Percentiles rank a stretch among this genome's conserved stretches.
Evolutionary conservation across 768 basidiomycete genomes (phyloP).

Genomic region (Coprinopsis strossmayeri): DNA sequence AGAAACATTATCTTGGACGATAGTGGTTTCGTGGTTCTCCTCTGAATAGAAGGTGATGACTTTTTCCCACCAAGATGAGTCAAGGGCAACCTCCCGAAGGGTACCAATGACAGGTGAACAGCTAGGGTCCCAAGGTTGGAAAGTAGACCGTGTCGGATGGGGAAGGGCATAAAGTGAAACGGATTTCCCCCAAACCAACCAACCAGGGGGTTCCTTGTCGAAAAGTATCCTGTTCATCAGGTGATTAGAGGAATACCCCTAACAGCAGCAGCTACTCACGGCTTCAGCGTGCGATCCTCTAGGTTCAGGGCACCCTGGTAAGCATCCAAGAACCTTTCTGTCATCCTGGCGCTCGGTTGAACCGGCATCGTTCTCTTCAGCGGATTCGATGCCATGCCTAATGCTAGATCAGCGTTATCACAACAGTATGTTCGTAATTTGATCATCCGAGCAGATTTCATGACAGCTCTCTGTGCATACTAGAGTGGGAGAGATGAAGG

Average conservation of each 20-base stretch:
- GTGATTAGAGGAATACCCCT: neutral
- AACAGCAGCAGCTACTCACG: conserved; percentile 33
- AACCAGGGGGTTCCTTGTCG: conserved; percentile 57
- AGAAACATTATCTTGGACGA: conserved; percentile 65
- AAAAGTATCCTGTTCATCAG: conserved; percentile 36
- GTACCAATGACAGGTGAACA: conserved; percentile 45
- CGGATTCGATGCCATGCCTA: conserved; percentile 62
- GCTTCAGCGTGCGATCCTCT: conserved; percentile 24
- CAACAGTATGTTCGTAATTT: conserved; percentile 72
- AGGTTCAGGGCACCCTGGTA: conserved; percentile 48
- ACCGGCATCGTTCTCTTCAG: conserved; percentile 47
- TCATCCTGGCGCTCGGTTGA: conserved; percentile 44
- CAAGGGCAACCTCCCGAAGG: conserved; percentile 40
- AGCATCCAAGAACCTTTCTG: conserved; percentile 45
- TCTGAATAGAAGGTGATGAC: conserved; percentile 66
- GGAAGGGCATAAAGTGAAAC: conserved; percentile 43
- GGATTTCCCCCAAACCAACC: conserved; percentile 55
- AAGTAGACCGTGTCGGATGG: conserved; percentile 39
- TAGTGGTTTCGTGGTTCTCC: conserved; percentile 63
- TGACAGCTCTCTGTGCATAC: conserved; percentile 70
- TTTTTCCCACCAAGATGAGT: conserved; percentile 60
- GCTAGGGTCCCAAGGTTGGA: conserved; percentile 52
- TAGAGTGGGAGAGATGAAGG: conserved; percentile 18
- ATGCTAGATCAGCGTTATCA: conserved; percentile 49
- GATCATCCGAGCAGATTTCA: conserved; percentile 71